phyloP scores from a whole-genome alignment of 495 filamentous ascomycete species.

The Astrocystis sublimbata region DNA sequence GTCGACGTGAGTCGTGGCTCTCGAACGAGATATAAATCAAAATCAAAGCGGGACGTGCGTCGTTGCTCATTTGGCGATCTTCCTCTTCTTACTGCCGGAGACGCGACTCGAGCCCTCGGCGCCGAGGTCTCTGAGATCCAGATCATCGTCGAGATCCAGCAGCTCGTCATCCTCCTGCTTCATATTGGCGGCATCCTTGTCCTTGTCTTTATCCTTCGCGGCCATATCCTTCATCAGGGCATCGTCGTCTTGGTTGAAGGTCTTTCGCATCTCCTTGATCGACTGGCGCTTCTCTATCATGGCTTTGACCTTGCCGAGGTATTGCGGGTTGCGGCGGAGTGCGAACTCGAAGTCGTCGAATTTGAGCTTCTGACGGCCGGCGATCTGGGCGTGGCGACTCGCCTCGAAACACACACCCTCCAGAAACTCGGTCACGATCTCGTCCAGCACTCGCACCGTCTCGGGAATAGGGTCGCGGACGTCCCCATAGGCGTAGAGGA shows the following conservation, averaged over 20 bases:
- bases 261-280: conserved; percentile 73
- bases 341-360: conserved; percentile 97
- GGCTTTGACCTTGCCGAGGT: conserved; percentile 88
- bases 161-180: conserved; percentile 23
- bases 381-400: conserved; percentile 74
- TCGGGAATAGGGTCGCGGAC: conserved; percentile 67
- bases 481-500: conserved; percentile 89
- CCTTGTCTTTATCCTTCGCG: conserved; percentile 14
- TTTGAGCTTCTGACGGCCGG: conserved; percentile 91
- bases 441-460: conserved; percentile 85
- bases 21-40: background rate
- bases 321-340: conserved; percentile 76
- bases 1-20: conserved; percentile 13
- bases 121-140: conserved; percentile 20
- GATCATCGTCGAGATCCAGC: conserved; percentile 27
- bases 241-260: conserved; percentile 53
- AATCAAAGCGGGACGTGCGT: background rate
- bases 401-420: conserved; percentile 89
- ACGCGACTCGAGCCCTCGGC: conserved; percentile 28
- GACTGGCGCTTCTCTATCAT: conserved; percentile 77
- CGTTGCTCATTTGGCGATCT: conserved; percentile 26
- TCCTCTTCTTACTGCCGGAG: conserved; percentile 44
- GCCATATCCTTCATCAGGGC: conserved; percentile 37
- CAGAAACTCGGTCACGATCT: conserved; percentile 90
- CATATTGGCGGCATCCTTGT: conserved; percentile 1